Evolutionary conservation across 23 red algal genomes (phyloP), one percentile per base, ranked within the genome.

Genomic region (Chondrus crispus): DNA sequence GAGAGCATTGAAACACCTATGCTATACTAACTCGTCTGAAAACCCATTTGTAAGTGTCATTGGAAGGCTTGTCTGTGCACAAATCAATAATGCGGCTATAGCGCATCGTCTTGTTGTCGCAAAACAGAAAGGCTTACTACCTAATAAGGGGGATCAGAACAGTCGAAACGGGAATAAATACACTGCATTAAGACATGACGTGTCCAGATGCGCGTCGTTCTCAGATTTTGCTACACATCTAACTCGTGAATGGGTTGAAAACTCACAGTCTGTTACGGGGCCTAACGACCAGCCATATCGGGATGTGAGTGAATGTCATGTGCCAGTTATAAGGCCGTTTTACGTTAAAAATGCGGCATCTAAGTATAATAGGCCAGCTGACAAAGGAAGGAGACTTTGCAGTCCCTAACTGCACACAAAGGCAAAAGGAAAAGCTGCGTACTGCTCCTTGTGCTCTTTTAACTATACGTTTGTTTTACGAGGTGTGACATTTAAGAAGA

Each of bases 11-110:
- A 3, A 36, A 24, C 22, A 4, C 4, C 46, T 81, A 30, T 81
- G 76, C 33, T 37, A 57, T 30, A 81, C 76, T 36, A 81, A 57
- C 16, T 81, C 76, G 8, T 81, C 76, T 26, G 76, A 81, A 57
- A 81, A 81, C 28, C 76, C 76, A 20, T 52, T 81, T 28, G 43
- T 81, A 5, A 81, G 76, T 14, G 76, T 81, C 46, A 57, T 81
- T 55, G 45, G 48, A 36, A 42, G 37, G 16, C 46, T 81, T 19
- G 5, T 81, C 16, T 45, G 24, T 81, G 76, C 76, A 33, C 24
- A 81, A 44, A 53, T 52, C 48, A 81, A 81, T 30, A 81, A 57
- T 81, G 11, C 33, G 49, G 37, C 46, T 16, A 28, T 81, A 10
- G 46, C 35, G 8, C 51, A 53, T 53, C 76, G 35, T 40, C 19